These are phyloP conservation scores for Turnera subulata DNA, from an alignment of 345 rosid genomes.

Conservation along the genomic window DNA sequence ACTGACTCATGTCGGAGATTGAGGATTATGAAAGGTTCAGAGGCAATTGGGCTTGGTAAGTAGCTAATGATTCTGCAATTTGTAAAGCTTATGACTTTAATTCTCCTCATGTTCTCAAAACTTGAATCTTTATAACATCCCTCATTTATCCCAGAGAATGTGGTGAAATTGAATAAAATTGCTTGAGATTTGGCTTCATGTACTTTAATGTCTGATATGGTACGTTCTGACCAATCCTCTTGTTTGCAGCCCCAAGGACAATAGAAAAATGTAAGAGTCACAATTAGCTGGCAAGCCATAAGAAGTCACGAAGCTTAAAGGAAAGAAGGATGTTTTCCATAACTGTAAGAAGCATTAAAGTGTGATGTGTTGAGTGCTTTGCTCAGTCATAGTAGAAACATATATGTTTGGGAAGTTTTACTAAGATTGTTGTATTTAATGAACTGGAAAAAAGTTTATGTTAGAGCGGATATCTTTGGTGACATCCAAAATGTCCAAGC, in stretches of 20 bases:
- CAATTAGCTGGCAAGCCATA: constrained; percentile 3
- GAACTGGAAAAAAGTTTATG: neutral
- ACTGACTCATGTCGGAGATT: constrained; percentile 23
- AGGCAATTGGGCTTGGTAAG: constrained; percentile 36
- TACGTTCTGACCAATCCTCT: no score
- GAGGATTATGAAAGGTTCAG: constrained; percentile 34
- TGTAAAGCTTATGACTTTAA: neutral
- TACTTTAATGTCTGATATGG: no score
- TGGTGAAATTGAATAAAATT: no score
- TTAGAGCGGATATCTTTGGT: constrained; percentile 17
- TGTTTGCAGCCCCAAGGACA: constrained; percentile 49
- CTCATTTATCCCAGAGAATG: no score
- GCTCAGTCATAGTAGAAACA: constrained; percentile 16
- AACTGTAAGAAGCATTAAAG: constrained; percentile 10
- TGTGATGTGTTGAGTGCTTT: constrained; percentile 20
- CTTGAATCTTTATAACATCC: no score
- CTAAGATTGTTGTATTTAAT: constrained; percentile 30
- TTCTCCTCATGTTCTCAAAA: neutral
- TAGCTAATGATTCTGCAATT: neutral
- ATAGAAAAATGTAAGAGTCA: constrained; percentile 46
- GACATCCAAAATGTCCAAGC: constrained; percentile 9
- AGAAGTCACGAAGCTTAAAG: constrained; percentile 8
- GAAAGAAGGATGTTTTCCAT: constrained; percentile 13
- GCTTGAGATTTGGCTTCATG: no score
- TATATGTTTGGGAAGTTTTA: constrained; percentile 18